phyloP scores from a whole-genome alignment of 108 stramenopile genomes.

The Cyclotella choctawhatcheeana region DNA sequence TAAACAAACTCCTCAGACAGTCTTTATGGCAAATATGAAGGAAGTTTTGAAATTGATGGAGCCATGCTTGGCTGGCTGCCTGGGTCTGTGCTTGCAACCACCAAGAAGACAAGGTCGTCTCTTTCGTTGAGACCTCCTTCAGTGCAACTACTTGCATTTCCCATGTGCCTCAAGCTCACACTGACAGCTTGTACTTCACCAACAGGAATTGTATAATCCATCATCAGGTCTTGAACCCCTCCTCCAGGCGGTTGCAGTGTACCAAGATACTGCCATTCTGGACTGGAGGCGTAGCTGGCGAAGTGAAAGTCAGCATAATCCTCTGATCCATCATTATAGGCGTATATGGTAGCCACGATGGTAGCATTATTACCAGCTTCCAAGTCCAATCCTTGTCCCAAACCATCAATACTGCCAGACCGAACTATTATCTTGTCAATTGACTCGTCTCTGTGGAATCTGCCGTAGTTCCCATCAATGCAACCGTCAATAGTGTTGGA shows the following conservation, averaged over 20 bases:
- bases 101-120: conserved; percentile 2
- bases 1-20: too few relatives aligned
- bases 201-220: not conserved
- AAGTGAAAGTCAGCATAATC: not conserved
- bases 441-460: conserved; percentile 11
- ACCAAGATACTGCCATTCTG: not conserved
- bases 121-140: not conserved
- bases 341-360: not conserved
- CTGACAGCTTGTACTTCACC: not conserved
- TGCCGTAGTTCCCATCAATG: conserved; percentile 10
- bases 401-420: not conserved
- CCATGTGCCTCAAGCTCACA: not conserved
- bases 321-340: not conserved
- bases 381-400: not conserved
- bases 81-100: not conserved
- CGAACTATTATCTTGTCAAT: conserved; percentile 19
- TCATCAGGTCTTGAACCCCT: not conserved
- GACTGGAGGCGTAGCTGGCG: not conserved
- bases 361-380: not conserved
- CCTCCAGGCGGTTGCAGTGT: not conserved
- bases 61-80: not conserved
- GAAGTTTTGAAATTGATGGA: not conserved
- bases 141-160: not conserved
- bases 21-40: not conserved
- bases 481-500: conserved; percentile 22